Base-by-base conservation (phyloP, 495 filamentous ascomycete genomes). In the Geopyxis carbonaria region DNA sequence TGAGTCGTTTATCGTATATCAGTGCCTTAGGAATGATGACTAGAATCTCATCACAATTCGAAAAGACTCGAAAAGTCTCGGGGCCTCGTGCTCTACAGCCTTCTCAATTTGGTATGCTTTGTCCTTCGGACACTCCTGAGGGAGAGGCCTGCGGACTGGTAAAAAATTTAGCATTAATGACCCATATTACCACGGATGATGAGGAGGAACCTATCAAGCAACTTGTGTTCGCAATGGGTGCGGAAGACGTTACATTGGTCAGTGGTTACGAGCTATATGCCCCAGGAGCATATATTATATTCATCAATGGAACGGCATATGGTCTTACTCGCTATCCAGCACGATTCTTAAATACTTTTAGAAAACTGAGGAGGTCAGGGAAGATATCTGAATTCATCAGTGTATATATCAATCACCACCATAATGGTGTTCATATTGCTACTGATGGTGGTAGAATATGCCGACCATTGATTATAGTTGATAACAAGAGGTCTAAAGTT, bases 1-100 rank as follows among this genome's bases (percentile, higher is more conserved):
- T 99, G 13, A 94, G 86, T 62, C 73, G 89, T 30, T 63, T 95
- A 31, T 94, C 85, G 57, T 99, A 93, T 53, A 93, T 95, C 61
- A 81, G 79, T 48, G 91, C 91, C 8, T 69, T 99, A n/a, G 91
- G 91, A 40, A 95, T 95, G 91, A 95, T 99, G 91, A 95, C 91
- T 8, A 75, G 89, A 50, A 95, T 95, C 48, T 86, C 75, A 62
- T 91, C 80, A 70, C 89, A 95, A 63, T 95, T 99, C 55, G 89
- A 95, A 56, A 95, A 95, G 66, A 93, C 87, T 2, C 64, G 89
- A 47, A 99, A 99, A 57, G 81, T 99, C 46, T 79, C 73, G 53
- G 91, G 91, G 39, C 89, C 89, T 49, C 75, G 89, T 66, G 89
- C 91, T 7, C 65, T 99, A 11, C 89, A 99, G 56, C 82, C 89